phyloP scores from a whole-genome alignment of 805 yeast genomes.

The Teunomyces pallodes region DNA sequence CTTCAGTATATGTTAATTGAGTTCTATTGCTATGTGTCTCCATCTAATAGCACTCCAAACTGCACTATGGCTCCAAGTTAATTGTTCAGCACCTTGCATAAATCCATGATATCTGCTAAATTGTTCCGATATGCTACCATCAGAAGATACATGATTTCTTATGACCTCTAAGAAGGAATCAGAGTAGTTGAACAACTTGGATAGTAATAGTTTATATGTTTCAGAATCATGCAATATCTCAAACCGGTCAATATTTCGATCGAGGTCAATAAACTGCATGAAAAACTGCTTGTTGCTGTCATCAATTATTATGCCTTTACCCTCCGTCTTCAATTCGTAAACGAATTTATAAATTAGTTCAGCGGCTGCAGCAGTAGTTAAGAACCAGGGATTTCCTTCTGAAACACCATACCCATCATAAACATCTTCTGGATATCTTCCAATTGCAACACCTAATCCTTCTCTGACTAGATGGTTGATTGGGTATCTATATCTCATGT shows the following conservation, averaged over 20 bases:
- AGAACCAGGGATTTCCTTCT: conserved; percentile 94
- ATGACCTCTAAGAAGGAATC: conserved; percentile 66
- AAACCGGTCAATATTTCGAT: conserved; percentile 18
- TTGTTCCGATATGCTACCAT: conserved; percentile 85
- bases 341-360: conserved; percentile 59
- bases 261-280: conserved; percentile 26
- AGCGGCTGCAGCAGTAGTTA: conserved; percentile 68
- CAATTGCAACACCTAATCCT: conserved; percentile 63
- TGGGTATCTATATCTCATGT: conserved; percentile 76
- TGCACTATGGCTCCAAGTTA: conserved; percentile 90
- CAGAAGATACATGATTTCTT: conserved; percentile 56
- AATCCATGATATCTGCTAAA: conserved; percentile 77
- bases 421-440: conserved; percentile 90
- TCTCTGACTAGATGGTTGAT: conserved; percentile 53
- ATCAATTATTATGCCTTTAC: conserved; percentile 45
- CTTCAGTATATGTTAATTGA: neutral
- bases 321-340: conserved; percentile 36
- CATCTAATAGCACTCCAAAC: conserved; percentile 67
- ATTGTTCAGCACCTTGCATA: conserved; percentile 81
- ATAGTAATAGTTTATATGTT: conserved; percentile 47
- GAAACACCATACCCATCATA: conserved; percentile 72
- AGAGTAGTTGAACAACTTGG: conserved; percentile 50
- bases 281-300: conserved; percentile 27
- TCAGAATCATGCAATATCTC: conserved; percentile 36
- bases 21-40: conserved; percentile 44